A percentile compares a stretch with the other conserved stretches of the same genome.
phyloP scores from a whole-genome alignment of 495 filamentous ascomycete genomes.

The Talaromyces borbonicus region DNA sequence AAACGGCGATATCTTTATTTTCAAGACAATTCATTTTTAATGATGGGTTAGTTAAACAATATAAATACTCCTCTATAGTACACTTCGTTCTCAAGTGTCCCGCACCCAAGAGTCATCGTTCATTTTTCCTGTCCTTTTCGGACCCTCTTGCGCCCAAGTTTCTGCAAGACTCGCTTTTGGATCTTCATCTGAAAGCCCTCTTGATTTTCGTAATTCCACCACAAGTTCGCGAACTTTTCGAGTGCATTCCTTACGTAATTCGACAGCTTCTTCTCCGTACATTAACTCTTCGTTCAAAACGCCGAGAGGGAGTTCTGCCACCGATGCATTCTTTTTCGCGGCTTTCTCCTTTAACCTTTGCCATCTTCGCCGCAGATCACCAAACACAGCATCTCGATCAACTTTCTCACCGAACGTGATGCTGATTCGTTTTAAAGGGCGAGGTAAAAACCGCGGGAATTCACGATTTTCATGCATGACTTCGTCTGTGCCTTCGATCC shows the following conservation, averaged over 20 bases:
- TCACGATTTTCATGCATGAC: slow-evolving; percentile 73
- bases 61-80: too few relatives aligned
- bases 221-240: slow-evolving; percentile 68
- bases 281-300: slow-evolving; percentile 61
- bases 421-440: slow-evolving; percentile 57
- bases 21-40: too few relatives aligned
- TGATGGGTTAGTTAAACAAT: too few relatives aligned
- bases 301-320: slow-evolving; percentile 36
- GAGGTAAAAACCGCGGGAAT: slow-evolving; percentile 75
- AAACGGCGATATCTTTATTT: too few relatives aligned
- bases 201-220: slow-evolving; percentile 55
- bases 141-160: slow-evolving; percentile 50
- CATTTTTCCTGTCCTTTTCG: slow-evolving; percentile 48
- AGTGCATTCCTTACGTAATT: slow-evolving; percentile 75
- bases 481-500: slow-evolving; percentile 76
- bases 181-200: slow-evolving; percentile 74
- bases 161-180: slow-evolving; percentile 53
- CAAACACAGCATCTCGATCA: slow-evolving; percentile 39
- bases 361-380: slow-evolving; percentile 63
- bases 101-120: slow-evolving; percentile 54
- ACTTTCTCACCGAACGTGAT: slow-evolving; percentile 59
- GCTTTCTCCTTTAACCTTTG: slow-evolving; percentile 43
- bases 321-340: slow-evolving; percentile 21
- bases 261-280: slow-evolving; percentile 61
- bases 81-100: slow-evolving; percentile 36